phyloP scores from a whole-genome alignment of 2,329 filamentous ascomycete genomes.

The Fusarium floridanum region DNA sequence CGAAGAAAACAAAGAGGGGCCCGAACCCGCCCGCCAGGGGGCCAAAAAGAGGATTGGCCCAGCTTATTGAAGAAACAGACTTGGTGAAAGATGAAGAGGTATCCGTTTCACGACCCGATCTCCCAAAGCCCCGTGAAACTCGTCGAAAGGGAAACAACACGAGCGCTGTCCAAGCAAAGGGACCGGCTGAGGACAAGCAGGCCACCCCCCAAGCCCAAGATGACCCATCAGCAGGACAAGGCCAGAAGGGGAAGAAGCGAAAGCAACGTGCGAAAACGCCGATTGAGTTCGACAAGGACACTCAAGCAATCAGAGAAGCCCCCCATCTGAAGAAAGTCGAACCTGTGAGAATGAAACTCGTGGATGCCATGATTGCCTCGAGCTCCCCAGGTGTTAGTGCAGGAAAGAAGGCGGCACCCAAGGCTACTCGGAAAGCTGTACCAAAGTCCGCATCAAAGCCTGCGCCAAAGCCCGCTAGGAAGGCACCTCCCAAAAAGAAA shows the following conservation, averaged over 20 bases:
- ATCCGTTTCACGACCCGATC: neutral
- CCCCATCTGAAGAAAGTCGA: slow-evolving; percentile 5
- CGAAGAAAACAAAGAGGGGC: neutral
- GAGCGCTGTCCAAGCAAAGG: neutral
- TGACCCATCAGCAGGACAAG: neutral
- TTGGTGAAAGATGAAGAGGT: neutral
- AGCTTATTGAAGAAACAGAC: slow-evolving; percentile 5
- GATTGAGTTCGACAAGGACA: slow-evolving; percentile 50
- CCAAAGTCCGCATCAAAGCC: neutral
- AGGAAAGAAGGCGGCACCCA: slow-evolving; percentile 23
- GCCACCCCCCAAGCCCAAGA: neutral
- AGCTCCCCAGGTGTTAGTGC: slow-evolving; percentile 27
- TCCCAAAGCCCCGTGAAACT: neutral
- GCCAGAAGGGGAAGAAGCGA: slow-evolving; percentile 35
- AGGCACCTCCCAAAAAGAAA: neutral
- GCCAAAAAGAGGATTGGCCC: slow-evolving; percentile 13
- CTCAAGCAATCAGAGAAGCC: slow-evolving; percentile 42
- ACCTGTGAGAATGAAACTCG: slow-evolving; percentile 18
- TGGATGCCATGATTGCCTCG: slow-evolving; percentile 29
- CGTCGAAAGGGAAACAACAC: neutral
- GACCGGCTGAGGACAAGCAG: neutral
- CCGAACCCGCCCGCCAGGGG: neutral
- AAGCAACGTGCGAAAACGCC: slow-evolving; percentile 53
- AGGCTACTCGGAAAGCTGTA: slow-evolving; percentile 6
- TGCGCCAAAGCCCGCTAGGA: slow-evolving; percentile 7